A percentile compares a stretch with the other conserved stretches of the same genome.
These are phyloP conservation scores for Berberis vulgaris DNA, from an alignment of 164 flowering plant genomes.

Conservation along the genomic window DNA sequence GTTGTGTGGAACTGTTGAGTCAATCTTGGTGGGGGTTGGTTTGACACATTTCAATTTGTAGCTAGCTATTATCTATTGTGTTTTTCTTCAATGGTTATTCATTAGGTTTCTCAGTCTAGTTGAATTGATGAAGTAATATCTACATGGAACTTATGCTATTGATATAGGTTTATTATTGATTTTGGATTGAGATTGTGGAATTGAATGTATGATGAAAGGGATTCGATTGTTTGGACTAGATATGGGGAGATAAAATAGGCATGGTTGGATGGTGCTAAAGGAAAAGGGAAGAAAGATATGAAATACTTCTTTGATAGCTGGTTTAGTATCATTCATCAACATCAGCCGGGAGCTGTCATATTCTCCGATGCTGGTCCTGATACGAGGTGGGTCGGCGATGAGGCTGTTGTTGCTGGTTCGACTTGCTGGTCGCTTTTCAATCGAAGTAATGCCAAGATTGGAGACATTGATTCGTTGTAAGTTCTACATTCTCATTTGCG, in stretches of 20 bases:
- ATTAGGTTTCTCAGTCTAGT: too few relatives aligned
- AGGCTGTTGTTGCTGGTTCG: constrained; percentile 66
- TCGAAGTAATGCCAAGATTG: constrained; percentile 48
- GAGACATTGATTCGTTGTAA: constrained; percentile 54
- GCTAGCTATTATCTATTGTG: too few relatives aligned
- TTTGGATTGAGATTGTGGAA: constrained; percentile 3
- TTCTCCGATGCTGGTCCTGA: constrained; percentile 99
- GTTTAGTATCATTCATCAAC: constrained; percentile 85
- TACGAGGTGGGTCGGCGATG: constrained; percentile 86
- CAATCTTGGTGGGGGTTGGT: too few relatives aligned
- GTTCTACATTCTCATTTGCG: constrained; percentile 12
- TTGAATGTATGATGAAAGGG: neutral
- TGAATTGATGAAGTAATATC: too few relatives aligned
- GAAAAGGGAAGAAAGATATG: constrained; percentile 86
- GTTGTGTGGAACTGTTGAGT: too few relatives aligned
- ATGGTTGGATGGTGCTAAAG: constrained; percentile 92
- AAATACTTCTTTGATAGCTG: constrained; percentile 75
- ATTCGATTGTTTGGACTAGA: constrained; percentile 28
- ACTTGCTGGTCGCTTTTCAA: constrained; percentile 96
- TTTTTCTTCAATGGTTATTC: too few relatives aligned
- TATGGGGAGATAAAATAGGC: constrained; percentile 82
- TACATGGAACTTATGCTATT: too few relatives aligned
- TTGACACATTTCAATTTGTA: too few relatives aligned
- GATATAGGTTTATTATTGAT: neutral
- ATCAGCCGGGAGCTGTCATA: constrained; percentile 75